A percentile compares a stretch with the other conserved stretches of the same genome.
Evolutionary conservation across 208 protist genomes (phyloP).

Genomic region (Herpetomonas muscarum): DNA sequence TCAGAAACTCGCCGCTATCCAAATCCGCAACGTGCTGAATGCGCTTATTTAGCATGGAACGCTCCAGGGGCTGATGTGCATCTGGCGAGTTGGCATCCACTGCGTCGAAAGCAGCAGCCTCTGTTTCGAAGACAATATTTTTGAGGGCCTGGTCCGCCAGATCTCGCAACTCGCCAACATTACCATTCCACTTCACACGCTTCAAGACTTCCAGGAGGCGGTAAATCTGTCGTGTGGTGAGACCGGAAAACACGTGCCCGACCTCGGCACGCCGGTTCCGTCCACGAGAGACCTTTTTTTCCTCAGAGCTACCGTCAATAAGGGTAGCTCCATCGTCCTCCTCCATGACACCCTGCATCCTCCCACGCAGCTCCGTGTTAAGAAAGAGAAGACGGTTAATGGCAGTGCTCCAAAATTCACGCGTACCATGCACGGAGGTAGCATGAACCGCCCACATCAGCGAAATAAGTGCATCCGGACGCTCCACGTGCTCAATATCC

Average conservation of each 20-base stretch:
- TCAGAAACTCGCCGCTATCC: constrained; percentile 35
- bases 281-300: background rate
- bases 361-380: constrained; percentile 34
- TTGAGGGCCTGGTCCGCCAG: constrained; percentile 64
- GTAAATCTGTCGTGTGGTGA: constrained; percentile 76
- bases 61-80: background rate
- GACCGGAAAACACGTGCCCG: constrained; percentile 70
- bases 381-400: constrained; percentile 37
- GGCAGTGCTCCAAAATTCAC: constrained; percentile 52
- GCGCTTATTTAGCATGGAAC: constrained; percentile 15
- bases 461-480: constrained; percentile 44
- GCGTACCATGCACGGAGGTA: constrained; percentile 38
- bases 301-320: background rate
- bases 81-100: background rate
- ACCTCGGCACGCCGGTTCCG: constrained; percentile 2
- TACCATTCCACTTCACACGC: constrained; percentile 40
- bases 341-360: constrained; percentile 9
- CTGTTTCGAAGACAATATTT: constrained; percentile 73
- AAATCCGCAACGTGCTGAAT: constrained; percentile 38
- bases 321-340: background rate
- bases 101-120: constrained; percentile 17
- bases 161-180: constrained; percentile 37
- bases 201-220: constrained; percentile 57
- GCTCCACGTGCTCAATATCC: constrained; percentile 22
- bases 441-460: constrained; percentile 67